Evolutionary conservation across 108 stramenopile genomes (phyloP).

Genomic region (Skeletonema grethae): DNA sequence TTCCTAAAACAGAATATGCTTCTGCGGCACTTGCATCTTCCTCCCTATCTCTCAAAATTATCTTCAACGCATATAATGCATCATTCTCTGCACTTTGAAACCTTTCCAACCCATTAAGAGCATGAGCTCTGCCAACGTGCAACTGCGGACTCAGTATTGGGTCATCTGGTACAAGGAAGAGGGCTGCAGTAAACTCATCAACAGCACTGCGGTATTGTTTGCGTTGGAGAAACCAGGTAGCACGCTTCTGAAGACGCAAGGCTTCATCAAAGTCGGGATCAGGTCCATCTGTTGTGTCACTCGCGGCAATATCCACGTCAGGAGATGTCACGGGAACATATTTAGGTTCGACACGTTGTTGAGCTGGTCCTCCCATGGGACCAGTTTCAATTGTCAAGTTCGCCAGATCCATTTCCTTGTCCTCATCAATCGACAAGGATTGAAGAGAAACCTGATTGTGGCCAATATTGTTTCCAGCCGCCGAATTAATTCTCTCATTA

Average conservation of each 20-base stretch:
- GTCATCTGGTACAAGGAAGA: conserved; percentile 86
- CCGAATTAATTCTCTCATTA: conserved; percentile 22
- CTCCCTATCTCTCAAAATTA: conserved; percentile 38
- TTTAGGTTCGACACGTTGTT: conserved; percentile 25
- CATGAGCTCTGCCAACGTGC: conserved; percentile 83
- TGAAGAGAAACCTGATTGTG: conserved; percentile 11
- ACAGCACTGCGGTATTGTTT: conserved; percentile 83
- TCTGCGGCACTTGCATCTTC: conserved; percentile 74
- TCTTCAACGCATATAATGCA: conserved; percentile 69
- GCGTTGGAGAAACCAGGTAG: conserved; percentile 66
- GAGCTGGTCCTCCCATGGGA: conserved; percentile 48
- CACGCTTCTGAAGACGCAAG: conserved; percentile 81
- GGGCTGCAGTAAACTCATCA: conserved; percentile 86
- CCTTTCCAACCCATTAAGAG: conserved; percentile 81
- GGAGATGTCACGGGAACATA: not conserved
- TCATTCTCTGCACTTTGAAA: conserved; percentile 83
- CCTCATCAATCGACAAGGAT: conserved; percentile 38
- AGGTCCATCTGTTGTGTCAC: conserved; percentile 39
- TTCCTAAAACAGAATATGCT: conserved; percentile 86
- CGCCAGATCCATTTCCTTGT: conserved; percentile 11
- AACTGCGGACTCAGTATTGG: conserved; percentile 76
- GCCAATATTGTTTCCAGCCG: conserved; percentile 2
- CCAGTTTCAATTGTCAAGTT: conserved; percentile 42
- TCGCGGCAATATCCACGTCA: conserved; percentile 12
- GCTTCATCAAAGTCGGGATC: conserved; percentile 92